phyloP scores from a whole-genome alignment of 2,329 filamentous ascomycete species.

The Penicillium sp. region DNA sequence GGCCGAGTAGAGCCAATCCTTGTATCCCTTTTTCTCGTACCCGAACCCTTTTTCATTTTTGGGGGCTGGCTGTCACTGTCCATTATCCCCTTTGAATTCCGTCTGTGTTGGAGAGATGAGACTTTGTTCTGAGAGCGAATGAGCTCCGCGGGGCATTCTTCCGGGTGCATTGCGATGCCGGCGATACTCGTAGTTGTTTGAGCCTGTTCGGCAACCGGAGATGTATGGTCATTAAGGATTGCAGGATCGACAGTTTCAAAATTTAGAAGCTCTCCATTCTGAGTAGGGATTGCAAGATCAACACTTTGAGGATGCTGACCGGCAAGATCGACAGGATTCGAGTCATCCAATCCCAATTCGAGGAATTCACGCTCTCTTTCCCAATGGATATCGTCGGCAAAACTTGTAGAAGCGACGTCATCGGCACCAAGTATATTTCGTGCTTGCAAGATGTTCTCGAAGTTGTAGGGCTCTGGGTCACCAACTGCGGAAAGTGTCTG shows the following conservation, averaged over 20 bases:
- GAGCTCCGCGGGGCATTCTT: background rate
- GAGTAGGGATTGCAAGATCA: background rate
- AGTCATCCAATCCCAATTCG: background rate
- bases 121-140: background rate
- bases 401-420: background rate
- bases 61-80: background rate
- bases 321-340: background rate
- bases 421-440: background rate
- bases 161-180: background rate
- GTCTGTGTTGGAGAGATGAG: background rate
- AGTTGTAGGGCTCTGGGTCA: background rate
- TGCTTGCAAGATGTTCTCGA: background rate
- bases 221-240: background rate
- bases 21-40: background rate
- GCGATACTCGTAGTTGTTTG: background rate
- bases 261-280: background rate
- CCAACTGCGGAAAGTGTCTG: background rate
- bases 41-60: constrained; percentile 9
- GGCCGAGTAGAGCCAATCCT: background rate
- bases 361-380: background rate
- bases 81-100: background rate
- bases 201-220: background rate
- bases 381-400: background rate
- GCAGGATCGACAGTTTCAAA: background rate
- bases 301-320: background rate